Percentiles rank a stretch among this genome's conserved stretches.
Evolutionary conservation across 352 stramenopile species (phyloP).

Genomic region (Chrysophaeum taylorii): DNA sequence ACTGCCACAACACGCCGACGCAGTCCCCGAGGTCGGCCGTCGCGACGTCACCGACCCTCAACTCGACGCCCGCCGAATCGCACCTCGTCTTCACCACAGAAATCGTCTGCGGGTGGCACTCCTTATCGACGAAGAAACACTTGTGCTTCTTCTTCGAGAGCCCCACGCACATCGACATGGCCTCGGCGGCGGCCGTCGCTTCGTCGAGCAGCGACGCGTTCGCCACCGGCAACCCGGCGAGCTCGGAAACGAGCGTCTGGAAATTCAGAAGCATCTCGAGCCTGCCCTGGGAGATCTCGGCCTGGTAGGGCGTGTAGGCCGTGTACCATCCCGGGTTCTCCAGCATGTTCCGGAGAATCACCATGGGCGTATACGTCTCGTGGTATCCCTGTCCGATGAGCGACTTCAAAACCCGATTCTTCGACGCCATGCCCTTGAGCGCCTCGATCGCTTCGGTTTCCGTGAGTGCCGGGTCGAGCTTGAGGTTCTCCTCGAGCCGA

Average conservation of each 20-base stretch:
- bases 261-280: constrained; percentile 99
- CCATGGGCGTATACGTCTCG: constrained; percentile 82
- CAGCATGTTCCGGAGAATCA: constrained; percentile 93
- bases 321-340: constrained; percentile 98
- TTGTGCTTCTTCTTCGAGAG: constrained; percentile 68
- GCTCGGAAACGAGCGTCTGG: constrained; percentile 90
- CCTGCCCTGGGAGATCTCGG: constrained; percentile 95
- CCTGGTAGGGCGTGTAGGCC: constrained; percentile 94
- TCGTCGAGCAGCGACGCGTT: constrained; percentile 97
- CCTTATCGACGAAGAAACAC: constrained; percentile 86
- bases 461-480: constrained; percentile 57
- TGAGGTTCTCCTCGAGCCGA: constrained; percentile 43
- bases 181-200: constrained; percentile 92
- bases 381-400: constrained; percentile 98
- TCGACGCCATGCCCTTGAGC: constrained; percentile 74
- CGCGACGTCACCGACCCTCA: constrained; percentile 79
- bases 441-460: constrained; percentile 65
- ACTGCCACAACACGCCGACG: constrained; percentile 88
- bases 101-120: constrained; percentile 61
- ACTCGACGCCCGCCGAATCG: constrained; percentile 72
- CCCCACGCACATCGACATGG: constrained; percentile 73
- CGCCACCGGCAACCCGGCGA: constrained; percentile 89
- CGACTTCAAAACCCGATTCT: constrained; percentile 82
- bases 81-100: constrained; percentile 83
- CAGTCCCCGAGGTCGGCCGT: constrained; percentile 69